Percentiles rank a stretch among this genome's conserved stretches.
These are phyloP conservation scores for Amanita brunnescens DNA, from an alignment of 768 basidiomycete species.

Conservation along the genomic window DNA sequence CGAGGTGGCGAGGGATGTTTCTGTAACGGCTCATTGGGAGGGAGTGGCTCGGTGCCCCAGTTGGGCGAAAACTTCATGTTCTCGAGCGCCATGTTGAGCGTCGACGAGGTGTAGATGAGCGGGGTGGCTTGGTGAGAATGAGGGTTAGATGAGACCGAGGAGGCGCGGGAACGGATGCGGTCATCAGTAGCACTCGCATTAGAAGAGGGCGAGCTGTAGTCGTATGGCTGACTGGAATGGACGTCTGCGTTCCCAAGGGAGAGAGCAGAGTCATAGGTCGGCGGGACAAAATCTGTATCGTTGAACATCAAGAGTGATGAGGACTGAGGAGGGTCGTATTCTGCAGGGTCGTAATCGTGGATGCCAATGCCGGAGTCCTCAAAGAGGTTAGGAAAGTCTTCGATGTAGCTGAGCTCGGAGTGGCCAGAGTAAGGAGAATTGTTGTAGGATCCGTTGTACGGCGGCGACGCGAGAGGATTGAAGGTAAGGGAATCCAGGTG, in stretches of 20 bases:
- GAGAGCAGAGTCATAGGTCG: constrained; percentile 15
- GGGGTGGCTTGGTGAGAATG: constrained; percentile 16
- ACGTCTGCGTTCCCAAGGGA: constrained; percentile 9
- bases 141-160: constrained; percentile 56
- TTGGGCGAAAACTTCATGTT: constrained; percentile 59
- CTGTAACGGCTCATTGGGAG: constrained; percentile 16
- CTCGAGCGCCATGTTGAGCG: constrained; percentile 52
- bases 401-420: constrained; percentile 56
- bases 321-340: constrained; percentile 56
- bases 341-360: constrained; percentile 62
- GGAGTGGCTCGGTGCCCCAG: constrained; percentile 46
- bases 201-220: constrained; percentile 59
- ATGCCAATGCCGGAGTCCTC: constrained; percentile 27
- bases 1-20: constrained; percentile 42
- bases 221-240: constrained; percentile 32
- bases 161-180: constrained; percentile 49
- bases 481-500: constrained; percentile 14
- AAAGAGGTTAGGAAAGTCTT: constrained; percentile 41
- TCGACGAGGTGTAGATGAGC: constrained; percentile 38
- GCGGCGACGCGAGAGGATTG: constrained; percentile 36
- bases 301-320: constrained; percentile 49
- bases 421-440: constrained; percentile 62
- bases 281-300: constrained; percentile 38
- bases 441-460: constrained; percentile 53
- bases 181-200: constrained; percentile 40